phyloP scores from a whole-genome alignment of 257 asterid genomes.

The Coffea canephora region DNA sequence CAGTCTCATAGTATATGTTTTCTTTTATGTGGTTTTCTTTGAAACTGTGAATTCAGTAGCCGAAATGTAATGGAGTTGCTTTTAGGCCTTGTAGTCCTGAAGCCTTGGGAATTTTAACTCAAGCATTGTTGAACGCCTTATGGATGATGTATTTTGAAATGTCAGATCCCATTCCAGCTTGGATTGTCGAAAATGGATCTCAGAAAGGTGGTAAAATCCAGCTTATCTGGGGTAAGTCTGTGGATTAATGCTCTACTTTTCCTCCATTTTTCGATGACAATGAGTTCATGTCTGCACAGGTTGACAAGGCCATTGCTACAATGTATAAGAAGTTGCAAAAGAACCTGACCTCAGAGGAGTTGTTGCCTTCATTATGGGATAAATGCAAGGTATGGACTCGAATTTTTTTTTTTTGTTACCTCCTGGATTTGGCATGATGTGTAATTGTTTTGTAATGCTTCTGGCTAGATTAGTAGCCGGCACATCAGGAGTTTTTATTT shows the following conservation, averaged over 20 bases:
- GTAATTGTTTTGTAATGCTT: background rate
- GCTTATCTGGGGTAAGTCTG: slow-evolving; percentile 81
- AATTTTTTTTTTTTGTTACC: background rate
- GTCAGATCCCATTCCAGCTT: slow-evolving; percentile 89
- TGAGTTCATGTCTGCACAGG: slow-evolving; percentile 40
- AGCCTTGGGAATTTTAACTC: slow-evolving; percentile 1
- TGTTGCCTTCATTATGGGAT: slow-evolving; percentile 97
- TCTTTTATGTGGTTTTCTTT: background rate
- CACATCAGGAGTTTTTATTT: background rate
- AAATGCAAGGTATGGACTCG: slow-evolving; percentile 76
- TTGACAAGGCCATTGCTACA: slow-evolving; percentile 72
- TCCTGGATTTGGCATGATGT: slow-evolving; percentile 2
- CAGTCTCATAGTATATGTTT: background rate
- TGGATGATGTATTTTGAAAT: slow-evolving; percentile 11
- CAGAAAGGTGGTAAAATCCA: slow-evolving; percentile 80
- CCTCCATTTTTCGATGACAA: slow-evolving; percentile 19
- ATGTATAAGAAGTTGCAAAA: slow-evolving; percentile 93
- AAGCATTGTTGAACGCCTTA: slow-evolving; percentile 13
- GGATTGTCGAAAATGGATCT: slow-evolving; percentile 87
- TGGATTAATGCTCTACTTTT: background rate
- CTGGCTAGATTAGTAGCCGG: background rate
- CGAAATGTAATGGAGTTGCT: background rate
- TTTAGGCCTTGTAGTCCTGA: slow-evolving; percentile 1
- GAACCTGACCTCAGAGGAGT: slow-evolving; percentile 82
- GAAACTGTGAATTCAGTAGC: background rate